Base-by-base conservation (phyloP, 2,329 filamentous ascomycete species). In the Fusarium sp. region DNA sequence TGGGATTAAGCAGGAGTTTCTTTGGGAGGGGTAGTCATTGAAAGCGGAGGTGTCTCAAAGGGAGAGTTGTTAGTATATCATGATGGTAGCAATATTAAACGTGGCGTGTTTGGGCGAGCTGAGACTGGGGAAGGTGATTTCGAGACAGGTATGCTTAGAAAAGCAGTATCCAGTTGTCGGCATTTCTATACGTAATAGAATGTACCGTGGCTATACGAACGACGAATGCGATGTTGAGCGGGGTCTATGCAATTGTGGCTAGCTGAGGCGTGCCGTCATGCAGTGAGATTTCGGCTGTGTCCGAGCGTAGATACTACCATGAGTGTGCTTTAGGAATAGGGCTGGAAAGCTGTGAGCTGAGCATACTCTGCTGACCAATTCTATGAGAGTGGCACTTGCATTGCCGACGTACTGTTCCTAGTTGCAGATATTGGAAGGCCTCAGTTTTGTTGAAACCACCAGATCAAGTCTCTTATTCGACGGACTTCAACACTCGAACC, bases 1-100 rank as follows among this genome's bases (percentile, higher is more conserved):
- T 0, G 78, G 79, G 0, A 73, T 79, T 7, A 78, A 70, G 31
- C 75, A 79, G 42, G 69, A 73, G 1, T 79, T 72, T 54, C 7
- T 72, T 6, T 78, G 77, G 77, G 65, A 77, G 16, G 66, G 66
- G 3, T 52, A 55, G 8, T 16, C 5, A 23, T 23, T 4, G 6
- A 10, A 19, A 2, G 5, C 8, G 5, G 9, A 2, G 0, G 11
- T 51, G 7, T 10, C 5, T 51, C 1, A 15, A 14, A 19, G 9
- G 4, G 3, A n/a, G 10, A 18, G 3, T 5, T 5, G 1, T 3
- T 0, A 5, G 11, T n/a, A 19, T 15, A 1, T 25, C 6, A 7
- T 18, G 1, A 19, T 3, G 0, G 31, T 5, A 25, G n/a, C 1
- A 21, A 9, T 2, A 0, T 5, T 21, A 3, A 5, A 2, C 9